These are phyloP conservation scores for Penicillium sclerotigenum DNA, from an alignment of 2,329 filamentous ascomycete species.

Conservation along the genomic window DNA sequence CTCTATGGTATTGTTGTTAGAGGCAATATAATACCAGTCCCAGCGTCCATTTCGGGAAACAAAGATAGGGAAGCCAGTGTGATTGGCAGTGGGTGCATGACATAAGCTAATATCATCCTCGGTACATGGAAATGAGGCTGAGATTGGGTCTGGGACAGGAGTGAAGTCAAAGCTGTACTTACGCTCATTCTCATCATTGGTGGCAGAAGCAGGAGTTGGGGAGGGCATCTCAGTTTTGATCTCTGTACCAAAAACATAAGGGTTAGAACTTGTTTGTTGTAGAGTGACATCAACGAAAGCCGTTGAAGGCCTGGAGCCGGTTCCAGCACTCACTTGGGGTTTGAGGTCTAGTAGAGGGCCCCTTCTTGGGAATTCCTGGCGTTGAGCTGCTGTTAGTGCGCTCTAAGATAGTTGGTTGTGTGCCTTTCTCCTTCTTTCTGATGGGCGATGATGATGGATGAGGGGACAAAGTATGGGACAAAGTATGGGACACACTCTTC, in stretches of 20 bases:
- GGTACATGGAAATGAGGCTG: background rate
- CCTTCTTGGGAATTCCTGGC: background rate
- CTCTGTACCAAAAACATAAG: background rate
- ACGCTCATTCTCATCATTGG: background rate
- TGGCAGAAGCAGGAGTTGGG: background rate
- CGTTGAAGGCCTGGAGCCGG: background rate
- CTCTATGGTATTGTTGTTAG: background rate
- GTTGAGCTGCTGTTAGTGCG: background rate
- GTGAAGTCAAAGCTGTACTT: background rate
- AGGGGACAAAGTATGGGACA: background rate
- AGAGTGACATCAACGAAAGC: background rate
- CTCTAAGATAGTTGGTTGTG: background rate
- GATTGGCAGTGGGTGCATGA: background rate
- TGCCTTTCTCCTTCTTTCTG: background rate
- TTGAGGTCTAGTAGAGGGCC: background rate
- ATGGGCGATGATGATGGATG: background rate
- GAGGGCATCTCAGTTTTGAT: background rate
- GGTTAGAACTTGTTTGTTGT: background rate
- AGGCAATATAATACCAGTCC: background rate
- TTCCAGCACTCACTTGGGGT: constrained; percentile 1
- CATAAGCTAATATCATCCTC: background rate
- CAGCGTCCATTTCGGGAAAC: background rate
- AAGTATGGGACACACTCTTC: background rate
- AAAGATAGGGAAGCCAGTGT: background rate
- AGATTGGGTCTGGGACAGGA: background rate